Conservation (phyloP, 345 rosid genomes). For the Bruguiera gymnorhiza region DNA sequence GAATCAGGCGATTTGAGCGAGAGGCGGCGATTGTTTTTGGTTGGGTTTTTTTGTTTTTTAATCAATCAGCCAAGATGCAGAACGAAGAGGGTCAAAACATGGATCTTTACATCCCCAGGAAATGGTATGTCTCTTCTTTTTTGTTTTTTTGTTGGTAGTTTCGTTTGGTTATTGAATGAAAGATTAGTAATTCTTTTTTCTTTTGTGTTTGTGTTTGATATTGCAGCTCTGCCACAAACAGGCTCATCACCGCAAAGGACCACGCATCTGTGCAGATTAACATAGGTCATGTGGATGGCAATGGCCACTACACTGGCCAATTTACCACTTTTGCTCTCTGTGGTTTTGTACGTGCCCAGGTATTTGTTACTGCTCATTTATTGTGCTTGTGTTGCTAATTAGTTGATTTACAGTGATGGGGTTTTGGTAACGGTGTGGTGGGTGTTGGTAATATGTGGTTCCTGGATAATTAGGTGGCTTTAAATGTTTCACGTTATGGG, state of each 20-base stretch:
- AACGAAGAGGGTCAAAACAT: conserved; percentile 77
- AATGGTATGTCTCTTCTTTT: conserved; percentile 41
- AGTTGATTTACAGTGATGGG: not conserved
- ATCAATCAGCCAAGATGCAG: conserved; percentile 54
- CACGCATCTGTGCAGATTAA: conserved; percentile 63
- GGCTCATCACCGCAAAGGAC: conserved; percentile 65
- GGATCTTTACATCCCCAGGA: conserved; percentile 85
- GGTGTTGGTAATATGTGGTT: too few relatives aligned
- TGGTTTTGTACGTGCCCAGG: conserved; percentile 69
- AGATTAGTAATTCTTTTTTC: not conserved
- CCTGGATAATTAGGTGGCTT: too few relatives aligned
- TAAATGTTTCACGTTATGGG: too few relatives aligned
- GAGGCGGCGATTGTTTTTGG: not conserved
- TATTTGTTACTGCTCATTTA: conserved; percentile 1
- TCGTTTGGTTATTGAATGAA: not conserved
- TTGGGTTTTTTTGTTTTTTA: not conserved
- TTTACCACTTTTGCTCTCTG: conserved; percentile 52
- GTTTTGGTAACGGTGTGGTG: too few relatives aligned
- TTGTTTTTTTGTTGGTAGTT: not conserved
- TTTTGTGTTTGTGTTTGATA: not conserved
- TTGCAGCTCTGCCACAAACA: conserved; percentile 59
- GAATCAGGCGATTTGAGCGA: not conserved
- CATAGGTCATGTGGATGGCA: conserved; percentile 52
- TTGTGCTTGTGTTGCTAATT: not conserved
- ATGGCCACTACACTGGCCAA: conserved; percentile 43